Evolutionary conservation across 2,329 filamentous ascomycete genomes (phyloP).

Genomic region (Aspergillus sclerotialis): DNA sequence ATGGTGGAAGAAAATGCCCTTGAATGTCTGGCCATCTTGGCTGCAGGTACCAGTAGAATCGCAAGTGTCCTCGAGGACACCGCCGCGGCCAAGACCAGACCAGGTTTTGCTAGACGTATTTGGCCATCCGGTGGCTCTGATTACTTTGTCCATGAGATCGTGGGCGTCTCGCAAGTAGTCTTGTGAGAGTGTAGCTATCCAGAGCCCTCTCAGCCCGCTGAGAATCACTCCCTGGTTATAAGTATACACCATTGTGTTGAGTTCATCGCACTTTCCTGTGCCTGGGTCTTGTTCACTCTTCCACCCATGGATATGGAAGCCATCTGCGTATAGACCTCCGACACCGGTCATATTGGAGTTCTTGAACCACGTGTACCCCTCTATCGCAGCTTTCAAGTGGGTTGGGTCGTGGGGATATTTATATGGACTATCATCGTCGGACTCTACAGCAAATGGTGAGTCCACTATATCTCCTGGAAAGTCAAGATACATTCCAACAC

Average conservation of each 20-base stretch:
- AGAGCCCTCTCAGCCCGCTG: conserved; percentile 72
- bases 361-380: conserved; percentile 75
- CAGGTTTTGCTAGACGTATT: conserved; percentile 44
- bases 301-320: conserved; percentile 74
- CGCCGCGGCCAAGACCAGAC: conserved; percentile 69
- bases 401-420: conserved; percentile 48
- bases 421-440: conserved; percentile 18
- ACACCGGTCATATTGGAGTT: conserved; percentile 72
- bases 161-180: conserved; percentile 74
- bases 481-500: conserved; percentile 80
- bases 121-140: conserved; percentile 71
- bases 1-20: conserved; percentile 92
- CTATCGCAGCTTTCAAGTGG: conserved; percentile 66
- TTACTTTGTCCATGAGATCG: conserved; percentile 63
- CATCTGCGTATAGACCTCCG: conserved; percentile 72
- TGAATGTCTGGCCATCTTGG: conserved; percentile 85
- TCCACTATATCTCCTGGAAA: conserved; percentile 74
- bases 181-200: conserved; percentile 65
- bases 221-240: conserved; percentile 93
- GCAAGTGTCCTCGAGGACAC: conserved; percentile 78
- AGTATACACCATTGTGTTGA: conserved; percentile 86
- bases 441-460: conserved; percentile 53
- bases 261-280: conserved; percentile 67
- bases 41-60: conserved; percentile 68
- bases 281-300: conserved; percentile 49